Percentiles rank a stretch among this genome's conserved stretches.
phyloP scores from a whole-genome alignment of 768 basidiomycete species.

The Boletellus ananiceps region DNA sequence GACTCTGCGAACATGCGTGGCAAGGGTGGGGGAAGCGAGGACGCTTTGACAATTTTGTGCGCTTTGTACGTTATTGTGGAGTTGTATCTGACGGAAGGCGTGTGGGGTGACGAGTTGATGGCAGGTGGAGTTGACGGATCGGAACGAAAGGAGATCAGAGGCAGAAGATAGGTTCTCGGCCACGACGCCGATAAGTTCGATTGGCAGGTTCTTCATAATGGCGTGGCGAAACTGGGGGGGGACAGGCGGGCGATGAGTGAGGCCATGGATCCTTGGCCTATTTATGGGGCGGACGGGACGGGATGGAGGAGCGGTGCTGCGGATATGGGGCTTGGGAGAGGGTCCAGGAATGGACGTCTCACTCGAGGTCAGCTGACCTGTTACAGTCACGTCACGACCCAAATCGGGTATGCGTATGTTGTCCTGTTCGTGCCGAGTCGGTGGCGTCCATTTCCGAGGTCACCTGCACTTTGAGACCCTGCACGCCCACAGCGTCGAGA shows the following conservation, averaged over 20 bases:
- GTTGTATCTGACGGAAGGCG: conserved; percentile 20
- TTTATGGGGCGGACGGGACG: background rate
- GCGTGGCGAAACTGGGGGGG: too few species aligned
- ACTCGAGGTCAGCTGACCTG: too few species aligned
- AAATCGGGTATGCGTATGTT: too few species aligned
- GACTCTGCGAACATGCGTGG: conserved; percentile 23
- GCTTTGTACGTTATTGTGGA: conserved; percentile 26
- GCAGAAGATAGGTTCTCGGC: conserved; percentile 21
- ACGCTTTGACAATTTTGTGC: conserved; percentile 22
- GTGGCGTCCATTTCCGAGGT: too few species aligned
- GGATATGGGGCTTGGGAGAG: too few species aligned
- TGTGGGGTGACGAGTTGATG: conserved; percentile 25
- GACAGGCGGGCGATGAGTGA: background rate
- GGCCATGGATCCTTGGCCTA: background rate
- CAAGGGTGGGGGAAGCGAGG: conserved; percentile 19
- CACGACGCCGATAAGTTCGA: conserved; percentile 26
- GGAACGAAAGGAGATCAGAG: conserved; percentile 27
- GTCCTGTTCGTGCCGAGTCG: too few species aligned
- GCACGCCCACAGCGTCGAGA: too few species aligned
- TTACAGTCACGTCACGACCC: too few species aligned
- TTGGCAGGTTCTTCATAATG: conserved; percentile 23
- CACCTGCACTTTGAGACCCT: too few species aligned
- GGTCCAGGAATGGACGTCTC: too few species aligned
- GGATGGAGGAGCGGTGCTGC: too few species aligned
- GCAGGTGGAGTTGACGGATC: conserved; percentile 24